Evolutionary conservation across 2,329 filamentous ascomycete genomes (phyloP).

Genomic region (Colletotrichum chlorophyti): DNA sequence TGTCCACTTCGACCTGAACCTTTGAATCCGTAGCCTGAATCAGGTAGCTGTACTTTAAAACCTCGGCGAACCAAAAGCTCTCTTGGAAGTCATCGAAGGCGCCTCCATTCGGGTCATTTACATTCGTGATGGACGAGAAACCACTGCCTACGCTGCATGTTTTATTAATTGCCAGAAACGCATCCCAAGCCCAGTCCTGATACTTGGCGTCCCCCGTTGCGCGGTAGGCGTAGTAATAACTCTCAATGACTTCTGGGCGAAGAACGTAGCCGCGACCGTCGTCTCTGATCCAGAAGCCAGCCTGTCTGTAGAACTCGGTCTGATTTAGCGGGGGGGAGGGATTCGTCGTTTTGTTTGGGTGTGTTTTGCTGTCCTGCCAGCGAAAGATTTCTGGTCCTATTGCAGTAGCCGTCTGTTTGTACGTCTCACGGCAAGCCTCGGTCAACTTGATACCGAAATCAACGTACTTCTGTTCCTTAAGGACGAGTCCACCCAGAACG

Average conservation of each 20-base stretch:
- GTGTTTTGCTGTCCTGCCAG: constrained; percentile 58
- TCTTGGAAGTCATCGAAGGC: constrained; percentile 75
- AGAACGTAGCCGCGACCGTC: constrained; percentile 67
- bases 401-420: constrained; percentile 69
- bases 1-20: constrained; percentile 59
- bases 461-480: constrained; percentile 70
- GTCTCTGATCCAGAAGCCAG: constrained; percentile 73
- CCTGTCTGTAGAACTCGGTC: constrained; percentile 65
- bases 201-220: constrained; percentile 78
- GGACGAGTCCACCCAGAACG: constrained; percentile 78
- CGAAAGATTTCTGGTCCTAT: constrained; percentile 79
- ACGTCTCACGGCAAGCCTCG: constrained; percentile 76
- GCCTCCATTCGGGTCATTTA: constrained; percentile 69
- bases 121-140: constrained; percentile 70
- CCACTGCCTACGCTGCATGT: constrained; percentile 70
- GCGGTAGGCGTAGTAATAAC: constrained; percentile 86
- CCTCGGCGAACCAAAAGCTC: constrained; percentile 88
- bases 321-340: constrained; percentile 50
- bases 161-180: constrained; percentile 71
- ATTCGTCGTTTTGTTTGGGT: constrained; percentile 47
- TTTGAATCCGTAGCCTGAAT: constrained; percentile 68
- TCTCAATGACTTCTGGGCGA: constrained; percentile 83
- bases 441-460: constrained; percentile 78
- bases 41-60: constrained; percentile 83
- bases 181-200: constrained; percentile 85